Conservation (phyloP, 305 asterid species). For the Ilex paraguariensis region DNA sequence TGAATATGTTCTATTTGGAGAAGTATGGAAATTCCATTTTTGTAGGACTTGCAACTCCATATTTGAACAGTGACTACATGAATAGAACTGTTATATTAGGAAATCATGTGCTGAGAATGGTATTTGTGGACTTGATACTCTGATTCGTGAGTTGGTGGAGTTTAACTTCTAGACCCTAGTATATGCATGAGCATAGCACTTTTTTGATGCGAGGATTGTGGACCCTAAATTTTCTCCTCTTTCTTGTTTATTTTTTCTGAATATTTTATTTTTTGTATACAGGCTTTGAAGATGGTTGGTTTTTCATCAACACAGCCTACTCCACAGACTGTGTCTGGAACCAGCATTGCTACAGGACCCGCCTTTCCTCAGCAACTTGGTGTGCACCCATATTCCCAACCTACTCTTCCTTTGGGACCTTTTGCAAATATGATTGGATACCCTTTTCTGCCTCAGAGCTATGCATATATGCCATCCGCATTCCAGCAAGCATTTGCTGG, state of each 20-base stretch:
- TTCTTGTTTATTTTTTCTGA: background rate
- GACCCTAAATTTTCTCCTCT: background rate
- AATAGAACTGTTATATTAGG: no score
- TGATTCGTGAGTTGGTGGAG: background rate
- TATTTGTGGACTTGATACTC: background rate
- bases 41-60: no score
- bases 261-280: conserved; percentile 13
- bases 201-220: background rate
- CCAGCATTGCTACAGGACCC: conserved; percentile 65
- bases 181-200: background rate
- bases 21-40: no score
- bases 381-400: conserved; percentile 77
- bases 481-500: conserved; percentile 80
- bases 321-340: conserved; percentile 51
- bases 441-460: conserved; percentile 82
- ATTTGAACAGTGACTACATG: no score
- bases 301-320: conserved; percentile 53
- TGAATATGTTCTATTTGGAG: no score
- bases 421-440: conserved; percentile 76
- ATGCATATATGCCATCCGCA: conserved; percentile 72
- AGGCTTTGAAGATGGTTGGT: conserved; percentile 65
- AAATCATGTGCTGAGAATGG: background rate
- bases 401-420: conserved; percentile 73
- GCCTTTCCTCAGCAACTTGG: conserved; percentile 77
- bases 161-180: background rate